Evolutionary conservation across 441 rosid genomes (phyloP), one percentile per base, ranked within the genome.

Genomic region (Biscutella laevigata): DNA sequence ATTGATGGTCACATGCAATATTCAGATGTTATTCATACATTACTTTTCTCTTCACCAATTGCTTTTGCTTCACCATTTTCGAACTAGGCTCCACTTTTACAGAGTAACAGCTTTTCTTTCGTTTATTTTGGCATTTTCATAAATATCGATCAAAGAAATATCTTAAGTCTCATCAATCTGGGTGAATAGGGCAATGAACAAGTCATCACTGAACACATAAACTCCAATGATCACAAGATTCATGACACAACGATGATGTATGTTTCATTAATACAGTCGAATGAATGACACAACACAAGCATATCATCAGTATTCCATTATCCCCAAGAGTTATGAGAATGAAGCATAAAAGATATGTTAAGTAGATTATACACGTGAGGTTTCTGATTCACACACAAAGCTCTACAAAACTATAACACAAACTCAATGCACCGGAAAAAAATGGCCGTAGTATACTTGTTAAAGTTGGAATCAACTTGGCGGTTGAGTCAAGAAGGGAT

Each of bases 401-500:
- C 49, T 55, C 42, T 61, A 61, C 59, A 56, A 50, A 62, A 57
- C 26, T 47, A 61, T 49, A 57, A 50, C 52, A 45, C 64, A 51
- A 30, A 32, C 66, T 26, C 53, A 64, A 29, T 26, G 29, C 9
- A 26, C 29, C 29, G 7, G 29, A 6, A 26, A 26, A 26, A 7
- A 26, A 6, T 66, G 58, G 45, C 44, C 49, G 1, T 51, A 28
- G 24, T 15, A 49, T 47, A 29, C 53, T 43, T n/a, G n/a, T 66
- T 24, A 56, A 63, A 60, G 44, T 29, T 29, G 4, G 7, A 29
- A 52, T 46, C 66, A 44, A 20, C 65, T 30, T 61, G 82, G 67
- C 11, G 80, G 72, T 16, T 78, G 73, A 25, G 78, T 39, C 53
- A 43, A 57, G 46, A 81, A 76, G n/a, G 60, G 68, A 37, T 85